Evolutionary conservation across 257 asterid genomes (phyloP), one percentile per base, ranked within the genome.

Genomic region (Solanum ossicruentum): DNA sequence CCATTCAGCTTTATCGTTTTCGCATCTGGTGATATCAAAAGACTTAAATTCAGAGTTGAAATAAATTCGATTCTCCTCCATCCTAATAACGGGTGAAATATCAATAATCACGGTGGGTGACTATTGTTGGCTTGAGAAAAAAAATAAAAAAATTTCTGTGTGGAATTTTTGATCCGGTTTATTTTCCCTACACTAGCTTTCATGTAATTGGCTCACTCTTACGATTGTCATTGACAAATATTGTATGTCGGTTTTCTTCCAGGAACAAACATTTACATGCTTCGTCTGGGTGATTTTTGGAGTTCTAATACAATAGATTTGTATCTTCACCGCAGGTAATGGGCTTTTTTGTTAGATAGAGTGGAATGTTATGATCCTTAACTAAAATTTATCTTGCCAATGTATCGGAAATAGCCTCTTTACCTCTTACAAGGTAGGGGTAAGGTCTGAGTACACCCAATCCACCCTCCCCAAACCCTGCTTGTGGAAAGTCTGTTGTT

Each of bases 281-380:
- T 96, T 83, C 93, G 90, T 84, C 92, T 95, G 92, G 99, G 98
- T 39, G 98, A 95, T 87, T 89, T 92, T 57, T 93, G 98, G 98
- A 95, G 99, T 92, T 93, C 98, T 84, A 93, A 92, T 85, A 93
- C 98, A 55, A 93, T 97, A 82, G 98, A 97, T 89, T 88, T 97
- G 56, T 97, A 94, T 90, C 98, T 97, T 85, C 99, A 97, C 84
- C 89, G 93, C 85, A 95, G 99, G 99, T 94, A 85, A 84, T 77
- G 63, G 21, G 63, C 17, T 15, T 51, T 77, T 49, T 8, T 23
- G 10, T 26, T 61, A 23, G 63, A 77, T 77, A 51, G 43, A 77
- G 47, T 77, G 58, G 63, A 77, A 10, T 15, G 26, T 77, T 45
- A 23, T 51, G 47, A 23, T 55, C 63, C 43, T 51, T 51, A 5